Base-by-base conservation (phyloP, 1,139 yeast species). In the Blastobotrys aristatus region DNA sequence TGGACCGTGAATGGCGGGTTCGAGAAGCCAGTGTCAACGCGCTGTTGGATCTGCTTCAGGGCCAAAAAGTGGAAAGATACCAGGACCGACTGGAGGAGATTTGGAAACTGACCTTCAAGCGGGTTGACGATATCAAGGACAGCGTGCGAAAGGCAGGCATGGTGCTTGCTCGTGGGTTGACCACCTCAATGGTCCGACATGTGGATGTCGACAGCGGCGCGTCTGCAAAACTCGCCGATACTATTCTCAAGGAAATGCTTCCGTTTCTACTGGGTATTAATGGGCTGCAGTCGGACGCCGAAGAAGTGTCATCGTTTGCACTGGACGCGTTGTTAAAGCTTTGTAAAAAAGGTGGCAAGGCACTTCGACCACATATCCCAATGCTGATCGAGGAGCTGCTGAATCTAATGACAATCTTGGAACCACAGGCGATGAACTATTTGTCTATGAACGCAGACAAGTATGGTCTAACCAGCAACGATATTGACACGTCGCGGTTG, bases 121-220 rank as follows among this genome's bases (percentile, higher is more conserved):
- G 80, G 0, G 79, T 90, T 77, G 98, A 92, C 67, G 98, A 92
- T 68, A 88, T 92, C 50, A 92, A 92, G 62, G 97, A 88, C 43
- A 86, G 95, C 67, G 97, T 92, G 3, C 74, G 97, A 43, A 78
- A 78, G 49, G 95, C 88, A 47, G 97, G 95, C 10, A 67, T 75
- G 44, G 77, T 74, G 40, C 70, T 92, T 30, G 81, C 96, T 0
- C 77, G 82, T 54, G 73, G 77, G 5, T 70, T 92, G 35, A 80
- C 95, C 0, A 75, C 80, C 13, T 72, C 79, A 2, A 70, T 90
- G 55, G 78, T 82, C 1, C 73, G 80, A 41, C 74, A 77, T 33
- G 75, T 84, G 16, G 81, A 75, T 33, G 68, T 59, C 18, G 60
- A 56, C 26, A 47, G 56, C 24, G 73, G 74, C 4, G 68, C 68